Evolutionary conservation across 805 yeast species (phyloP), one percentile per base, ranked within the genome.

Genomic region (Teunomyces aglyptinius): DNA sequence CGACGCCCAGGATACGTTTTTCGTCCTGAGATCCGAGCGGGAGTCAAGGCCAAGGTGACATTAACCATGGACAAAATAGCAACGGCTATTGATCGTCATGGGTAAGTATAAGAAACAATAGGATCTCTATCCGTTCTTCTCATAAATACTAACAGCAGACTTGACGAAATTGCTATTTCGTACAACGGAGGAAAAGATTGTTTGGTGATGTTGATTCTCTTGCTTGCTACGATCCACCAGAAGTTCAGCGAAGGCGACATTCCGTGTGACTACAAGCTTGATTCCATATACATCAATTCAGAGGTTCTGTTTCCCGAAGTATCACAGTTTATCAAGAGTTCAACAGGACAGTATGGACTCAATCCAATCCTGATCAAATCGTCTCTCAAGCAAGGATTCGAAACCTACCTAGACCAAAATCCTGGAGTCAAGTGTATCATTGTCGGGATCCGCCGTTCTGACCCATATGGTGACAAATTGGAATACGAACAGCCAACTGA

Each of bases 141-240:
- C n/a, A n/a, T n/a, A 20, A 20, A 20, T 49, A 56, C 60, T 59
- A 57, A 56, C 63, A 13, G 5, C 43, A 64, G 69, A 6, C 54
- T 71, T n/a, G 59, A 62, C 13, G 83, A 85, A 48, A 66, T 87
- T 3, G 85, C 97, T 0, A 73, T 94, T 11, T 86, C 96, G 2
- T 94, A 86, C 64, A 94, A 94, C 61, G 99, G 99, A 8, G 99
- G 99, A 1, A 94, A 94, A 60, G 99, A 94, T 67, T 94, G 98
- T 58, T 78, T 91, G 40, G 97, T 91, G 27, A 82, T 92, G 85
- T 75, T 94, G 46, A 71, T 89, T 12, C 59, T 94, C 4, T 81
- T 88, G 45, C 67, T 91, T 43, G 84, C 94, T 1, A 80, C 69
- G 65, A 45, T 71, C 15, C 68, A 69, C 52, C 53, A 58, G 15